Evolutionary conservation across 192 early-diverging fungal species (phyloP), one percentile per base, ranked within the genome.

Genomic region (Entrophospora sp.): DNA sequence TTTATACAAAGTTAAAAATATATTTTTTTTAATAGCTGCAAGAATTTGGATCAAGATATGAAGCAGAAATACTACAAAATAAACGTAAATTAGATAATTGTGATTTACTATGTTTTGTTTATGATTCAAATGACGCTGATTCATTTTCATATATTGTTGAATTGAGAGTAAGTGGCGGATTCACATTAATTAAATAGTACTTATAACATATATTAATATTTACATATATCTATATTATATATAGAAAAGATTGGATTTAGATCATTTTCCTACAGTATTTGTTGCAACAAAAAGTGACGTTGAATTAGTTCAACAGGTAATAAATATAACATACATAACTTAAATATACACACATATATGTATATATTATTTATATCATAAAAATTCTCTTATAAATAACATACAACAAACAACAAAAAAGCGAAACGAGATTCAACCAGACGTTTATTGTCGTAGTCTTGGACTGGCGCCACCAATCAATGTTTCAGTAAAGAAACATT

Each of bases 231-330:
- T 27, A n/a, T 71, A 13, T 37, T 56, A 24, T 61, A 2, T 64
- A 49, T 69, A 88, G 89, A 86, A 84, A 71, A 87, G 88, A 59
- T 95, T 88, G 70, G 81, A 91, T 48, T 70, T 97, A 27, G 91
- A 92, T 45, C 77, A 86, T 68, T 68, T 95, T 44, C 95, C 97
- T 1, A 81, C 82, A 28, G 87, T 97, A 2, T 93, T 95, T 80
- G 91, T 99, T 36, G 93, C 95, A 1, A 95, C 95, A 35, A 96
- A 97, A 64, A 89, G 92, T 66, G 97, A 99, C 58, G 76, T 86
- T 28, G 94, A 98, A 70, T 75, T 91, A 25, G 94, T 97, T 0
- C 78, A 87, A 27, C 89, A 89, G 75, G 82, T 83, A 36, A 12
- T 28, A 30, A 55, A 32, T 16, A 7, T 12, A 14, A 30, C 5